Percentiles rank a stretch among this genome's conserved stretches.
Evolutionary conservation across 306 rosid species (phyloP).

Genomic region (Pterocarpus santalinus): DNA sequence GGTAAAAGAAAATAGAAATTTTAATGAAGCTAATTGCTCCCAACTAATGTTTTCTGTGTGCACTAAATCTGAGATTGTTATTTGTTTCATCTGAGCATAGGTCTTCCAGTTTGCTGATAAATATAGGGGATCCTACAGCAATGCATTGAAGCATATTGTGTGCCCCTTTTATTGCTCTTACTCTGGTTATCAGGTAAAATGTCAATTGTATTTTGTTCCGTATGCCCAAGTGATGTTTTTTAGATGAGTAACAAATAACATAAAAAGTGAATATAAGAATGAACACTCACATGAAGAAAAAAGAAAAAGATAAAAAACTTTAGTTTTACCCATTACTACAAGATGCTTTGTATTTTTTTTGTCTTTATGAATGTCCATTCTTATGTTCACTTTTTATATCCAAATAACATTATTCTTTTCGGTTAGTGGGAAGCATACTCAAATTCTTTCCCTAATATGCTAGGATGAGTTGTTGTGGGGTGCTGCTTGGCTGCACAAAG

Average conservation of each 20-base stretch:
- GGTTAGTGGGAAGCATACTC: not conserved
- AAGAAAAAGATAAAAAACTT: too few species aligned
- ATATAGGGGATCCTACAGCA: slow-evolving; percentile 88
- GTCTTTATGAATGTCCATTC: not conserved
- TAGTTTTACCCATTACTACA: too few species aligned
- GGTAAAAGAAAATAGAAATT: not conserved
- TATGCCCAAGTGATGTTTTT: not conserved
- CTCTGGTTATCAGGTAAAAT: slow-evolving; percentile 88
- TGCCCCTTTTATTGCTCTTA: slow-evolving; percentile 91
- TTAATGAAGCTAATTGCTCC: not conserved
- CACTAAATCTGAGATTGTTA: not conserved
- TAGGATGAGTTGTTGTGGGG: slow-evolving; percentile 99
- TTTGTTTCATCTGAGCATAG: slow-evolving; percentile 51
- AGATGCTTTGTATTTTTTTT: not conserved
- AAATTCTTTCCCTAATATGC: not conserved
- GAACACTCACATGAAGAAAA: too few species aligned
- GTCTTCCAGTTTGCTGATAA: slow-evolving; percentile 94
- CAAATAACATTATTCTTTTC: not conserved
- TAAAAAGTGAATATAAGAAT: too few species aligned
- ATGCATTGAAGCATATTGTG: slow-evolving; percentile 67
- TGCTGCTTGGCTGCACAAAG: slow-evolving; percentile 98
- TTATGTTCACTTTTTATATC: not conserved
- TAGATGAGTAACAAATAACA: not conserved
- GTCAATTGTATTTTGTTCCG: not conserved
- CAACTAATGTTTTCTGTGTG: not conserved